Percentiles rank a stretch among this genome's conserved stretches.
Evolutionary conservation across 169 alveolate genomes (phyloP).

Genomic region (Theileria parva): DNA sequence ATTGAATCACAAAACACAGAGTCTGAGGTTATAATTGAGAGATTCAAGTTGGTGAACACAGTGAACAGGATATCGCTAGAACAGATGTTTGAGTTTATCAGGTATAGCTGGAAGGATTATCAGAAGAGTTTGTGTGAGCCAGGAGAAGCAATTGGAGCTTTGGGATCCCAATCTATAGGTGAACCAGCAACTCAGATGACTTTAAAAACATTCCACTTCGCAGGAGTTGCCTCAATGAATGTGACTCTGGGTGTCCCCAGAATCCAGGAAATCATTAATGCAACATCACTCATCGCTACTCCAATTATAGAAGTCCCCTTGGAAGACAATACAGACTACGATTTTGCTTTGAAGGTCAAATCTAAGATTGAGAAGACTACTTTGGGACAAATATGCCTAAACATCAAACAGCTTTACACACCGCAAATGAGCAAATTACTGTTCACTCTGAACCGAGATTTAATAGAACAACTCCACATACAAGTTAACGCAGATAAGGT

Average conservation of each 20-base stretch:
- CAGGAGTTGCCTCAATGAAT: constrained; percentile 97
- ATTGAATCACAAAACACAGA: constrained; percentile 6
- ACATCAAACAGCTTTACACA: constrained; percentile 90
- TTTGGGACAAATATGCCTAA: constrained; percentile 79
- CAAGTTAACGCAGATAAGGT: constrained; percentile 85
- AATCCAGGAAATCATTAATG: constrained; percentile 97
- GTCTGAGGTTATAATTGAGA: not conserved
- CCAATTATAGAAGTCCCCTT: constrained; percentile 93
- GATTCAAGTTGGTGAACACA: constrained; percentile 37
- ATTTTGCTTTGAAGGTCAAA: constrained; percentile 86
- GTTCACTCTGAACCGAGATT: constrained; percentile 83
- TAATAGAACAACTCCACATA: constrained; percentile 81
- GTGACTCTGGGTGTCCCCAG: constrained; percentile 99
- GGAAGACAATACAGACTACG: constrained; percentile 63
- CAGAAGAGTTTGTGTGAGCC: constrained; percentile 90
- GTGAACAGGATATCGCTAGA: constrained; percentile 71
- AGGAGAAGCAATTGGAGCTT: constrained; percentile 99
- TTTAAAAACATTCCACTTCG: constrained; percentile 98
- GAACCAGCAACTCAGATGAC: constrained; percentile 99
- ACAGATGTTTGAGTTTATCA: constrained; percentile 83
- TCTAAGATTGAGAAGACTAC: constrained; percentile 87
- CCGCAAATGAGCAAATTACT: constrained; percentile 87
- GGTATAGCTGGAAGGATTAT: constrained; percentile 88
- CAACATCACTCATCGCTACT: constrained; percentile 92
- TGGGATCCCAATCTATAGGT: constrained; percentile 98